Evolutionary conservation across 116 monocot genomes (phyloP).

Genomic region (Cymodocea nodosa): DNA sequence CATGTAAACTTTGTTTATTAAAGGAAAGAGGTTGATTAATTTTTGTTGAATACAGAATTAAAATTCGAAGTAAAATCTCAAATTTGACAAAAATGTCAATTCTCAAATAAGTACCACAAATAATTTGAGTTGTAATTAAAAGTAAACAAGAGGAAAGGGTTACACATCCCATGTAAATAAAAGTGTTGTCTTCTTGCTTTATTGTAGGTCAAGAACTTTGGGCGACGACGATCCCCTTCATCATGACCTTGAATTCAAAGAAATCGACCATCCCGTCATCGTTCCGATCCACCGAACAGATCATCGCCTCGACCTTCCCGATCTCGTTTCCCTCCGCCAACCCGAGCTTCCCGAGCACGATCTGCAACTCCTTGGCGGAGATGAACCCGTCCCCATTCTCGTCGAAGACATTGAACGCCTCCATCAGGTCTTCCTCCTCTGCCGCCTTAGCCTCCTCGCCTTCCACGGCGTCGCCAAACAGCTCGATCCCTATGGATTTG

Average conservation of each 20-base stretch:
- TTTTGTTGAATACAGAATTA: too few species aligned
- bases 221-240: constrained; percentile 16
- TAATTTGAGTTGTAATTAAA: too few species aligned
- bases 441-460: neutral
- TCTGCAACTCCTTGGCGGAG: constrained; percentile 14
- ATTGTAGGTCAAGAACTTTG: neutral
- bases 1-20: too few species aligned
- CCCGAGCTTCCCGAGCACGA: constrained; percentile 10
- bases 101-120: too few species aligned
- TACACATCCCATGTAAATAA: too few species aligned
- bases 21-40: too few species aligned
- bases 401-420: constrained; percentile 16
- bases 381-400: constrained; percentile 18
- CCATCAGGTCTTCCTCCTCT: constrained; percentile 13
- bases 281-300: constrained; percentile 46
- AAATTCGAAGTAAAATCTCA: too few species aligned
- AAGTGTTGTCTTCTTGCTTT: too few species aligned
- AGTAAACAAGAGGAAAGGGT: too few species aligned
- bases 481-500: constrained; percentile 20
- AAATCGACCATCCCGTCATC: constrained; percentile 63
- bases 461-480: constrained; percentile 9
- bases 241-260: constrained; percentile 76
- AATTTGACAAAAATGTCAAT: too few species aligned
- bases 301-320: constrained; percentile 46
- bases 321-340: constrained; percentile 30